Evolutionary conservation across 2,329 filamentous ascomycete genomes (phyloP), one percentile per base, ranked within the genome.

Genomic region (Emmonsiellopsis sp.): DNA sequence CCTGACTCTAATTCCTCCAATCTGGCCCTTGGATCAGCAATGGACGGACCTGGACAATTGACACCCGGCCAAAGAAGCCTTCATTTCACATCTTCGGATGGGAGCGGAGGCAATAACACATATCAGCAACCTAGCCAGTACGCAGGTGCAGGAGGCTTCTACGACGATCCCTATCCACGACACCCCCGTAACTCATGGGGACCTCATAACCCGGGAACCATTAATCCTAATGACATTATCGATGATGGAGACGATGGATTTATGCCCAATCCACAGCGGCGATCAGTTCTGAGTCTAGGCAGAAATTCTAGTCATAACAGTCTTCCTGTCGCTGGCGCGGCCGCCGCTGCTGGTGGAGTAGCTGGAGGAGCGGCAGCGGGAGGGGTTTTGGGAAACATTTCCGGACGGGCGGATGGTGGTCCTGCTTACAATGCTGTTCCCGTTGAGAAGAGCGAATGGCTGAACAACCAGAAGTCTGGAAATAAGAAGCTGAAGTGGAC

Each of bases 201-300:
- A 55, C 70, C 77, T 26, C 68, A 73, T 7, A 79, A 80, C 40
- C 73, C 80, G 1, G 79, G 69, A 50, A 65, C 69, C 50, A 78
- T 93, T 55, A 84, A 95, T 65, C 89, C 90, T 2, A 82, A 87
- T 63, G 83, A 85, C 11, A 91, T 95, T 58, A 81, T 80, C 20
- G 91, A 95, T 66, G 91, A 96, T 64, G 89, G 88, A 31, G 91
- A 95, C 63, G 91, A 95, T 66, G 89, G 86, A 1, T 78, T 93
- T 50, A 77, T 84, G 80, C 61, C 72, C 67, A 47, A 65, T 63
- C 70, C 67, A 62, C 73, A 76, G 66, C 77, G 79, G 55, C 79
- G 76, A 58, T 83, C 85, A 37, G 79, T 85, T 67, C 69, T 85
- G 37, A 82, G 80, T 55, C 70, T 82, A 2, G 76, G 77, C 7